A percentile compares a stretch with the other conserved stretches of the same genome.
Evolutionary conservation across 208 protist genomes (phyloP).

Genomic region (Willaertia magna): DNA sequence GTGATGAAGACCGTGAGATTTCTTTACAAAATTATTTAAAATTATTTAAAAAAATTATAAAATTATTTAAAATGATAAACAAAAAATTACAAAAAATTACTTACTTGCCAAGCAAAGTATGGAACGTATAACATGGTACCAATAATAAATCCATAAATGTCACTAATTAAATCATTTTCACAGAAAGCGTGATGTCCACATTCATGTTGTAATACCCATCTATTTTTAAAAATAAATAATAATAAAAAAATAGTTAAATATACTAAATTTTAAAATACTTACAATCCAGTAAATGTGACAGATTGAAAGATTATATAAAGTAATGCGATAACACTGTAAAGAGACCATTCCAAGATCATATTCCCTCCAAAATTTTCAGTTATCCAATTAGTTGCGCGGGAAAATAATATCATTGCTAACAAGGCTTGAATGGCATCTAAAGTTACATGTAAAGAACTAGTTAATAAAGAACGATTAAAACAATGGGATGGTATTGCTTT

Average conservation of each 20-base stretch:
- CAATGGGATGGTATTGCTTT: neutral
- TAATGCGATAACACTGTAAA: too few species aligned
- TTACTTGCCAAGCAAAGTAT: neutral
- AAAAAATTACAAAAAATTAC: too few species aligned
- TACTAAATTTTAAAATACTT: neutral
- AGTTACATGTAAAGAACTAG: neutral
- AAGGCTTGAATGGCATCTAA: neutral
- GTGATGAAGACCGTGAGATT: conserved; percentile 1
- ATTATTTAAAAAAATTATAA: too few species aligned
- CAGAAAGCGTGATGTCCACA: conserved; percentile 2
- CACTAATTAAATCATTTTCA: neutral
- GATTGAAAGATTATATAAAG: neutral
- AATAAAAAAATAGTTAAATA: too few species aligned
- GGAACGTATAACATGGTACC: neutral
- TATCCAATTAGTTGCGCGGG: too few species aligned
- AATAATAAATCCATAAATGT: neutral
- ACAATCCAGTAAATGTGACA: neutral
- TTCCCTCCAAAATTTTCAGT: too few species aligned
- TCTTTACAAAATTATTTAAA: neutral
- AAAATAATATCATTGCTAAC: too few species aligned
- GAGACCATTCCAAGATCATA: too few species aligned
- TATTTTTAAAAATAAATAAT: too few species aligned
- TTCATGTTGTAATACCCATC: neutral
- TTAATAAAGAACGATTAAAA: neutral
- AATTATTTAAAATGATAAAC: too few species aligned